Evolutionary conservation across 1,139 yeast species (phyloP).

Genomic region (Scheffersomyces illinoinensis): DNA sequence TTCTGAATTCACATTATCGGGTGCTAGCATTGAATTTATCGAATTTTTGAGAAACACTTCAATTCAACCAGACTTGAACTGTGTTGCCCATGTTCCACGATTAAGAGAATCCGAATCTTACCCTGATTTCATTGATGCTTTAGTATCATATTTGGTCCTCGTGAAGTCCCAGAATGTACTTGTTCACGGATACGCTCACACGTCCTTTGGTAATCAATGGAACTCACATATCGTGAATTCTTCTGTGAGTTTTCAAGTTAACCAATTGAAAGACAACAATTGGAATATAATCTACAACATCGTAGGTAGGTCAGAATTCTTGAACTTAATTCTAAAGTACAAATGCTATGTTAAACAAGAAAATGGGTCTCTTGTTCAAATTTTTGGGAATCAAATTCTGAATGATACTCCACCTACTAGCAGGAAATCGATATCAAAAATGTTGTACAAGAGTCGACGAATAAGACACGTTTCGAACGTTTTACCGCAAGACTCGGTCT

Average conservation of each 20-base stretch:
- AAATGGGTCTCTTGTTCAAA: constrained; percentile 21
- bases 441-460: constrained; percentile 10
- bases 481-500: constrained; percentile 1
- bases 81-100: background rate
- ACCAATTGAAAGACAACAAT: constrained; percentile 30
- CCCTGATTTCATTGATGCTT: constrained; percentile 26
- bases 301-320: constrained; percentile 33
- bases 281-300: constrained; percentile 35
- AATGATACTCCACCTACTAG: constrained; percentile 1
- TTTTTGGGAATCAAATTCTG: constrained; percentile 34
- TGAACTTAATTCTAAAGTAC: constrained; percentile 29
- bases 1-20: background rate
- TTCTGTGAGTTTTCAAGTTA: constrained; percentile 24
- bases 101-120: constrained; percentile 13
- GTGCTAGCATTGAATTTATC: background rate
- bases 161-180: constrained; percentile 22
- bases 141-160: constrained; percentile 19
- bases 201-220: constrained; percentile 8
- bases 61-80: background rate
- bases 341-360: constrained; percentile 21
- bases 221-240: constrained; percentile 19
- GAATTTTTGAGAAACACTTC: background rate
- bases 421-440: constrained; percentile 7
- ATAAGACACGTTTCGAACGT: background rate
- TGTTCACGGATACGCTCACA: constrained; percentile 25